phyloP scores from a whole-genome alignment of 441 rosid genomes.

The Codiaeum variegatum region DNA sequence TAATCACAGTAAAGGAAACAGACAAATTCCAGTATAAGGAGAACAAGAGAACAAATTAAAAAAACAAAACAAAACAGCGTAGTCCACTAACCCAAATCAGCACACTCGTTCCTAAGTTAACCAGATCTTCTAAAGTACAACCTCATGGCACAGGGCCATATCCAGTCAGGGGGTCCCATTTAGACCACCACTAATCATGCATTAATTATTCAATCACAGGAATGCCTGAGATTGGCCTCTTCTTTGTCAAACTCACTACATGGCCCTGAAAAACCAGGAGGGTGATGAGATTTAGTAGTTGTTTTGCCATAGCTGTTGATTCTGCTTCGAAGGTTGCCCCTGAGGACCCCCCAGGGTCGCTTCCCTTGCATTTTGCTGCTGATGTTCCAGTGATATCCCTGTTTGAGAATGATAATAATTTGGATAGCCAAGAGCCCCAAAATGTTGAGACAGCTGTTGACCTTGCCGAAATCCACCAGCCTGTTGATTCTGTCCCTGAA shows the following conservation, averaged over 20 bases:
- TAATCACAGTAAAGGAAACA: background rate
- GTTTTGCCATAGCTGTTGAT: slow-evolving; percentile 92
- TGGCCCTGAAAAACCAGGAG: slow-evolving; percentile 55
- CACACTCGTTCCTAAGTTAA: slow-evolving; percentile 60
- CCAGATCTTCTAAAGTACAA: slow-evolving; percentile 40
- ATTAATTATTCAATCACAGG: slow-evolving; percentile 25
- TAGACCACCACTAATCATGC: slow-evolving; percentile 23
- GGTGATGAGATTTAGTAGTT: slow-evolving; percentile 56
- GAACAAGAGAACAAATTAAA: slow-evolving; percentile 4
- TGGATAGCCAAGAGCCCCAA: slow-evolving; percentile 73
- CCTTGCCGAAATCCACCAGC: slow-evolving; percentile 75
- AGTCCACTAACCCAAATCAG: slow-evolving; percentile 49
- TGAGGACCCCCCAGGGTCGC: slow-evolving; percentile 53
- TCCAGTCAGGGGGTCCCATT: slow-evolving; percentile 34
- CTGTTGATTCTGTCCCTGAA: slow-evolving; percentile 91
- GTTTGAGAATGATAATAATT: slow-evolving; percentile 77
- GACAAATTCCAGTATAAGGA: slow-evolving; percentile 24
- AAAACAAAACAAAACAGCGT: background rate
- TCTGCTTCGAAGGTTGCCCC: slow-evolving; percentile 81
- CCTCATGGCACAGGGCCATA: slow-evolving; percentile 52
- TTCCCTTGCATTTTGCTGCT: slow-evolving; percentile 85
- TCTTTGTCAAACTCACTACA: slow-evolving; percentile 36
- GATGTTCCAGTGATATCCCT: slow-evolving; percentile 72
- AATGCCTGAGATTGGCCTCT: slow-evolving; percentile 33
- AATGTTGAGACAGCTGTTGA: slow-evolving; percentile 79